phyloP scores from a whole-genome alignment of 1,284 basidiomycete species.

The Leccinum solheimii region DNA sequence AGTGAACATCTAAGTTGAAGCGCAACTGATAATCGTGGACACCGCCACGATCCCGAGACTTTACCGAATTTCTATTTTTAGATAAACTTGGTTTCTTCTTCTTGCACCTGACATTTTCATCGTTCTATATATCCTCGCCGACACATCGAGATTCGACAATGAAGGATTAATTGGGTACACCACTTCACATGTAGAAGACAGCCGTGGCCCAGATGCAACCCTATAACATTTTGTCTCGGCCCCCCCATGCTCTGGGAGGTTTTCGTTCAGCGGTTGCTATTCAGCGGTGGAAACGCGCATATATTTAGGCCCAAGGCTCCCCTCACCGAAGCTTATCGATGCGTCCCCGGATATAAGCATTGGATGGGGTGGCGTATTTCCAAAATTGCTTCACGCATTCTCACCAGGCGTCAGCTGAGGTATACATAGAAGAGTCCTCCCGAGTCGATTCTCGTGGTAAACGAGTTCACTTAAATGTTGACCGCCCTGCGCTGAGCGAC shows the following conservation, averaged over 20 bases:
- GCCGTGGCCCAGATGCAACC: neutral
- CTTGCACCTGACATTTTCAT: too few species aligned
- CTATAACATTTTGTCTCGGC: neutral
- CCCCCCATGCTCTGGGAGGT: neutral
- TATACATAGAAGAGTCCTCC: neutral
- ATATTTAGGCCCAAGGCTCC: slow-evolving; percentile 32
- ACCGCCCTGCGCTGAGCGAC: neutral
- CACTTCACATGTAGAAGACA: neutral
- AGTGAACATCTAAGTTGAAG: too few species aligned
- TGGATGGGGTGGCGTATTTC: slow-evolving; percentile 57
- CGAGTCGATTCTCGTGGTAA: neutral
- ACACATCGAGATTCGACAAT: too few species aligned
- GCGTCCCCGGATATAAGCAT: slow-evolving; percentile 58
- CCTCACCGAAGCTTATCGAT: slow-evolving; percentile 39
- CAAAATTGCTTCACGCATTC: slow-evolving; percentile 1
- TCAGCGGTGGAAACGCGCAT: slow-evolving; percentile 57
- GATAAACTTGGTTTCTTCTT: too few species aligned
- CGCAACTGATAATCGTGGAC: too few species aligned
- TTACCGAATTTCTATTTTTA: too few species aligned
- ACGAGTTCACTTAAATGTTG: neutral
- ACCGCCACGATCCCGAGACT: too few species aligned
- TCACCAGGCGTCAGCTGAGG: neutral
- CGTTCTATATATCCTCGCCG: too few species aligned
- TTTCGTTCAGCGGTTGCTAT: slow-evolving; percentile 54
- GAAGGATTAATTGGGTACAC: too few species aligned